phyloP scores from a whole-genome alignment of 2,329 filamentous ascomycete species.

The Epichloe elymi region DNA sequence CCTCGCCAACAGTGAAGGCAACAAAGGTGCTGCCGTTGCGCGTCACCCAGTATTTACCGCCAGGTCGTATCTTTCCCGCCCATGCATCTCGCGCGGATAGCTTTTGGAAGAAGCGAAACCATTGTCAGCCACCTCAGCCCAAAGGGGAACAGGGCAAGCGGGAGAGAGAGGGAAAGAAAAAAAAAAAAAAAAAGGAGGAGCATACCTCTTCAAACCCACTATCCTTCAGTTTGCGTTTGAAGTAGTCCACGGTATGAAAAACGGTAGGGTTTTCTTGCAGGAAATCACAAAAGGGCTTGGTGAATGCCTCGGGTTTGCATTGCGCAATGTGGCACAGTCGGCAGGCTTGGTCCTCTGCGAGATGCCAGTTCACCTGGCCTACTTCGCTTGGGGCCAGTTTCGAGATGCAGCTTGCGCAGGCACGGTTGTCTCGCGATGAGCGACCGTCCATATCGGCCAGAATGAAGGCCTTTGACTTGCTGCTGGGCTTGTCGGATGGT shows the following conservation, averaged over 20 bases:
- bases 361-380: constrained; percentile 19
- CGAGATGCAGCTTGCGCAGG: constrained; percentile 27
- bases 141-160: background rate
- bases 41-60: constrained; percentile 79
- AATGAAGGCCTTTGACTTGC: constrained; percentile 32
- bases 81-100: constrained; percentile 71
- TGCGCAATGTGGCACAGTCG: constrained; percentile 25
- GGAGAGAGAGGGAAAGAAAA: background rate
- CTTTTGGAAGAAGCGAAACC: constrained; percentile 27
- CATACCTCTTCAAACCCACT: constrained; percentile 60
- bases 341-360: constrained; percentile 16
- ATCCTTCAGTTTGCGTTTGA: constrained; percentile 57
- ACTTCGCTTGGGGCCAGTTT: constrained; percentile 17
- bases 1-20: constrained; percentile 69
- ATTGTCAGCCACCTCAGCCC: background rate
- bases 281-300: constrained; percentile 76
- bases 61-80: constrained; percentile 55
- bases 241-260: constrained; percentile 76
- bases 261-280: constrained; percentile 83
- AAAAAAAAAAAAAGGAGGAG: background rate
- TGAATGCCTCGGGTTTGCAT: constrained; percentile 50
- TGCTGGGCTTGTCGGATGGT: background rate
- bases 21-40: constrained; percentile 79
- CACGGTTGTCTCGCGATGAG: constrained; percentile 19
- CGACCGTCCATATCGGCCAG: constrained; percentile 27